Base-by-base conservation (phyloP, 2,329 filamentous ascomycete species). In the Colletotrichum godetiae region DNA sequence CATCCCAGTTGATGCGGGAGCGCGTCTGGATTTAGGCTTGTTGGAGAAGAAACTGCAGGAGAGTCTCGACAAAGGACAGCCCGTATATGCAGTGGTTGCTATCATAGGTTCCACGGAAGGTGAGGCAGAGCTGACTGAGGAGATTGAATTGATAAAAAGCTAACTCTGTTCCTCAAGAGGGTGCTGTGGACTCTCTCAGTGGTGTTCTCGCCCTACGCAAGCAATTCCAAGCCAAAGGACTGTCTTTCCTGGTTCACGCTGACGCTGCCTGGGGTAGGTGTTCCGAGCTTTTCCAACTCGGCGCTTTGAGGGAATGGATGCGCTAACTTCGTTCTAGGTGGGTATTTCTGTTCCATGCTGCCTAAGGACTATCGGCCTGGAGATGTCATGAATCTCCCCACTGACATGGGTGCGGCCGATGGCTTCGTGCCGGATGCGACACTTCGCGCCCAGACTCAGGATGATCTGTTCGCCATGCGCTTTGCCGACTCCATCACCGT, bases 381-480 rank as follows among this genome's bases (percentile, higher is more conserved):
- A 49, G 42, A 49, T 49, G 42, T 49, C 42, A 49, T 49, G 42
- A 49, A 49, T 49, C 42, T 49, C 19, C 42, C 42, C 15, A 49
- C 42, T n/a, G 42, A 49, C 42, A 49, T 49, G 42, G 42, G 42
- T 49, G 42, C 42, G 42, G 42, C 42, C 19, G 42, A 49, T 49
- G 42, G 42, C 3, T 49, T 49, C 19, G 42, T 49, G 19, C 42
- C 42, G 1, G 42, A 49, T n/a, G 42, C 42, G 42, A n/a, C 42
- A 49, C 42, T 49, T n/a, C 42, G 42, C 7, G 42, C 42, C 42
- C 15, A 49, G 19, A 49, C 42, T n/a, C 42, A 49, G 42, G 42
- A 49, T 8, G 42, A 49, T n/a, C 10, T 49, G 86, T 49, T 49
- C 8, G 42, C 42, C 19, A 49, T 49, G 42, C 42, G 42, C 15